Conservation (phyloP, 345 rosid species). For the Lepidium sativum region DNA sequence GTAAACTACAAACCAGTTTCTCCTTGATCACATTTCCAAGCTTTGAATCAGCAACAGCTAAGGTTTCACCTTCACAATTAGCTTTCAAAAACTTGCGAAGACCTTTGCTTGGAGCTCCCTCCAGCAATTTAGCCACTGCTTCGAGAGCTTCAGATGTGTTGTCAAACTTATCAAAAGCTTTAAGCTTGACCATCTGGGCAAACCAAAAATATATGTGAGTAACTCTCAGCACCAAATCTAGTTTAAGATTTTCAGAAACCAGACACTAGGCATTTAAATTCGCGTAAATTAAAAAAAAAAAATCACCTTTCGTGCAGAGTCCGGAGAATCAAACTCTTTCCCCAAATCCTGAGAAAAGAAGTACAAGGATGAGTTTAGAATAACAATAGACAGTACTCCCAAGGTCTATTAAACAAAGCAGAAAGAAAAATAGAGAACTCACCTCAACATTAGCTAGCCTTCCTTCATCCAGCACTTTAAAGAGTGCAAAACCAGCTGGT, state of each 20-base stretch:
- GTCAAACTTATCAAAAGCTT: constrained; percentile 67
- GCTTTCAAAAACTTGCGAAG: constrained; percentile 58
- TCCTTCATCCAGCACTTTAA: constrained; percentile 62
- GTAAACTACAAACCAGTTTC: constrained; percentile 44
- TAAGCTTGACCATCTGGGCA: constrained; percentile 57
- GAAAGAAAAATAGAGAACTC: background rate
- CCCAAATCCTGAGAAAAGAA: constrained; percentile 42
- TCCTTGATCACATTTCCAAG: constrained; percentile 88
- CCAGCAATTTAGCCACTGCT: constrained; percentile 61
- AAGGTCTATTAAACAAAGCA: background rate
- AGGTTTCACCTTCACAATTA: constrained; percentile 54
- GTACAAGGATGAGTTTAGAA: background rate
- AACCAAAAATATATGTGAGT: background rate
- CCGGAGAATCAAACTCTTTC: constrained; percentile 46
- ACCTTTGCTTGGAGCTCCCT: constrained; percentile 58
- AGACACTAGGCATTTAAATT: background rate
- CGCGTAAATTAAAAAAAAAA: background rate
- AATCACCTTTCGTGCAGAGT: constrained; percentile 57
- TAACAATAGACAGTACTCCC: background rate
- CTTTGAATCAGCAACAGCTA: constrained; percentile 80
- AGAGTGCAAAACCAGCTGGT: constrained; percentile 47
- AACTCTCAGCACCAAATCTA: background rate
- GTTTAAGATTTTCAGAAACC: background rate
- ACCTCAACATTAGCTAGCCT: constrained; percentile 71
- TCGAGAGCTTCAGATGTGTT: constrained; percentile 71